Conservation (phyloP, 2,329 filamentous ascomycete species). For the Chaetomium sp. region DNA sequence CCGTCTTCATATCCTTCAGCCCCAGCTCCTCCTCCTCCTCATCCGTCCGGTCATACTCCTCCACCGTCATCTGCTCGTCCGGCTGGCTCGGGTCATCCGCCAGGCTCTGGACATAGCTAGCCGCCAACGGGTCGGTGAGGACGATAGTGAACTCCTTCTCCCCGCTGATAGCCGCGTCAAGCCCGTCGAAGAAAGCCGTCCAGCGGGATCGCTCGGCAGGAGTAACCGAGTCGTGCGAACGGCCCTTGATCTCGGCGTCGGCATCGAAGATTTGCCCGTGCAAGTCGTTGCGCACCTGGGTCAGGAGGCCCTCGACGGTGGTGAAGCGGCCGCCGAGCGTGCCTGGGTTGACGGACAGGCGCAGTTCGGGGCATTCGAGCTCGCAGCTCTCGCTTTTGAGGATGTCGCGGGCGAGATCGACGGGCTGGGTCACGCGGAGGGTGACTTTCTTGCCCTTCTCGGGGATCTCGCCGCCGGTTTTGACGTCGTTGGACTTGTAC, state of each 20-base stretch:
- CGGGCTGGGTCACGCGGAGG: conserved; percentile 59
- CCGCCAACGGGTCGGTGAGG: conserved; percentile 80
- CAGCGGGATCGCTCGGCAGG: conserved; percentile 62
- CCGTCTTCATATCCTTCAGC: conserved; percentile 84
- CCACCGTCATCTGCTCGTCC: conserved; percentile 74
- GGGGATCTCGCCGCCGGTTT: conserved; percentile 90
- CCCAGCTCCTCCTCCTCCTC: conserved; percentile 94
- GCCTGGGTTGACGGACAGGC: conserved; percentile 81
- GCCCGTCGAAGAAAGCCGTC: conserved; percentile 70
- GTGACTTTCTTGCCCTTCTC: conserved; percentile 78
- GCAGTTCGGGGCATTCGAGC: conserved; percentile 79
- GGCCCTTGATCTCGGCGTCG: conserved; percentile 55
- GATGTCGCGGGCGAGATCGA: conserved; percentile 84
- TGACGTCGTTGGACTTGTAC: conserved; percentile 93
- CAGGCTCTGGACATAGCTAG: conserved; percentile 89
- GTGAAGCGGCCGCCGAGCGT: conserved; percentile 95
- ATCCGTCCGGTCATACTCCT: conserved; percentile 78
- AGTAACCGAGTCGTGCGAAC: conserved; percentile 73
- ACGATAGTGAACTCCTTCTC: conserved; percentile 75
- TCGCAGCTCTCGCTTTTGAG: conserved; percentile 93
- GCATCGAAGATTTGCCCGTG: conserved; percentile 80
- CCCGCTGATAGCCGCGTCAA: conserved; percentile 74
- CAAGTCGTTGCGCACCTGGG: conserved; percentile 86
- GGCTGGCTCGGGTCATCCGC: conserved; percentile 61
- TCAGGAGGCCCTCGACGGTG: conserved; percentile 88